A percentile compares a stretch with the other conserved stretches of the same genome.
Evolutionary conservation across 352 stramenopile genomes (phyloP).

Genomic region (Phytophthora palmivora): DNA sequence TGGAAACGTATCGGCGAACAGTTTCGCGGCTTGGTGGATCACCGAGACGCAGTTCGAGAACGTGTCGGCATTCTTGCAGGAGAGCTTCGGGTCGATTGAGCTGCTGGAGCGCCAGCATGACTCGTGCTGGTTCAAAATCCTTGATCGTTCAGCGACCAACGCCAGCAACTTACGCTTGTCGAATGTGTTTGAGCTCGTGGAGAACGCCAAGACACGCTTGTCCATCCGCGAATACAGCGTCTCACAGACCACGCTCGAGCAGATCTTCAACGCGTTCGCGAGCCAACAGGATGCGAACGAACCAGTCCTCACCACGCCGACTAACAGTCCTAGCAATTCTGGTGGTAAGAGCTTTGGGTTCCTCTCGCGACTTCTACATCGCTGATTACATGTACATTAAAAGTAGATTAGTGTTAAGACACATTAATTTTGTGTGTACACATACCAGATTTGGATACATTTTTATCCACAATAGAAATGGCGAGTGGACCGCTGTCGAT

Average conservation of each 20-base stretch:
- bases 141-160: conserved; percentile 15
- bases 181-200: conserved; percentile 77
- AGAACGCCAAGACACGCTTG: conserved; percentile 48
- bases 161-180: conserved; percentile 48
- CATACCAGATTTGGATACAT: too few species aligned
- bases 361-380: conserved; percentile 17
- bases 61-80: conserved; percentile 46
- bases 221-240: conserved; percentile 88
- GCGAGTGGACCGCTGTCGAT: conserved; percentile 2
- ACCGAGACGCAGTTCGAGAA: conserved; percentile 61
- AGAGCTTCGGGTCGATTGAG: conserved; percentile 45
- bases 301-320: conserved; percentile 16
- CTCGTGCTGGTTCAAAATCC: conserved; percentile 72
- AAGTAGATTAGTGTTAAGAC: too few species aligned
- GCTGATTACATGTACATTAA: neutral
- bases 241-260: conserved; percentile 85
- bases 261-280: conserved; percentile 93
- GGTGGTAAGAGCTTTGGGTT: neutral
- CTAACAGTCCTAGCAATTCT: conserved; percentile 9
- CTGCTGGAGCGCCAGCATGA: conserved; percentile 79
- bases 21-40: conserved; percentile 64
- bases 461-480: too few species aligned
- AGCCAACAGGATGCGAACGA: conserved; percentile 70
- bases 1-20: conserved; percentile 41
- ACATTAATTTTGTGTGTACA: too few species aligned